These are phyloP conservation scores for Neonectria punicea DNA, from an alignment of 2,329 filamentous ascomycete genomes.

Conservation along the genomic window DNA sequence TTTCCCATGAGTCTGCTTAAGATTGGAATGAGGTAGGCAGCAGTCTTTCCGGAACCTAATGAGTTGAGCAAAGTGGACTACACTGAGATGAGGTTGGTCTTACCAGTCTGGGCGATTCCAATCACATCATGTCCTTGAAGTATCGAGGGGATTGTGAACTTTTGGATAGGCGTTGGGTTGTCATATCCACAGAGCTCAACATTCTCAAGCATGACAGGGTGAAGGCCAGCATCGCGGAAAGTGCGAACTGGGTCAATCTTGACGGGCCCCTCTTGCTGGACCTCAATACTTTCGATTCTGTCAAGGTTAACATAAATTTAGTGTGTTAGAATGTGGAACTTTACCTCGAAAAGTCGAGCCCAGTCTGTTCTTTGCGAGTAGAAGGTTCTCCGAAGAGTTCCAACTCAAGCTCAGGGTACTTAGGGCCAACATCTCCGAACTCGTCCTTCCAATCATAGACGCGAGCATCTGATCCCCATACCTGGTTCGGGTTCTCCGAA, in stretches of 20 bases:
- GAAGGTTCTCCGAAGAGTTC: slow-evolving; percentile 75
- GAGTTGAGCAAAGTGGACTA: background rate
- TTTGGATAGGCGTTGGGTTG: slow-evolving; percentile 86
- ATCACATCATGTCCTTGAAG: slow-evolving; percentile 83
- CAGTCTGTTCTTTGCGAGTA: slow-evolving; percentile 59
- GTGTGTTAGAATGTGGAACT: slow-evolving; percentile 39
- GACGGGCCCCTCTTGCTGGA: slow-evolving; percentile 65
- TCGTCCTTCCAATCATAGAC: slow-evolving; percentile 89
- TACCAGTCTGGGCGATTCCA: slow-evolving; percentile 92
- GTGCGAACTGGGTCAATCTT: slow-evolving; percentile 62
- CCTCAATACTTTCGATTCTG: slow-evolving; percentile 65
- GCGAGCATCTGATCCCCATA: slow-evolving; percentile 65
- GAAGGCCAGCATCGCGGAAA: slow-evolving; percentile 83
- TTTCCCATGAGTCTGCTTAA: slow-evolving; percentile 95
- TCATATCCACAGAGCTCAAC: slow-evolving; percentile 77
- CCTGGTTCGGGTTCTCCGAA: slow-evolving; percentile 28
- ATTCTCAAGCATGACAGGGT: slow-evolving; percentile 85
- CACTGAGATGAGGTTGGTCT: slow-evolving; percentile 41
- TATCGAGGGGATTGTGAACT: slow-evolving; percentile 84
- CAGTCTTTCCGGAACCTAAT: slow-evolving; percentile 94
- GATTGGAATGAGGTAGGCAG: slow-evolving; percentile 89
- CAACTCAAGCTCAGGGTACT: slow-evolving; percentile 74
- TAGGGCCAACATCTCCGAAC: slow-evolving; percentile 84
- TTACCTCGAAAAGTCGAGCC: slow-evolving; percentile 73
- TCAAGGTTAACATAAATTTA: slow-evolving; percentile 37